Base-by-base conservation (phyloP, 2,329 filamentous ascomycete species). In the Trichoderma arundinaceum region DNA sequence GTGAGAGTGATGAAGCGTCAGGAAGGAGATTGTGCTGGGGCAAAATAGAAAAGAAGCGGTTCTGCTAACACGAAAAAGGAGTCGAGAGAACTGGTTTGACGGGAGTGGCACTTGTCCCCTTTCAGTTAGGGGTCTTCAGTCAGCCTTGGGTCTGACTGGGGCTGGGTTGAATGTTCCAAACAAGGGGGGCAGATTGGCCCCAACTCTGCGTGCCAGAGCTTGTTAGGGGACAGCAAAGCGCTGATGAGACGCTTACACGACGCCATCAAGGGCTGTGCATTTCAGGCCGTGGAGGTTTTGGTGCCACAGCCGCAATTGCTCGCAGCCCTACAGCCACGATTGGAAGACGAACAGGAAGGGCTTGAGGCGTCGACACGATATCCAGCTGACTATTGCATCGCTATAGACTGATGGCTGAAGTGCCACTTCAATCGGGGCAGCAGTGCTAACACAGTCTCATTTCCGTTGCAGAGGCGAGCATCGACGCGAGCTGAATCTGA, bases 11-110 rank as follows among this genome's bases (percentile, higher is more conserved):
- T 38, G 51, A 38, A 38, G 39, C 38, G 22, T 41, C 17, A 58
- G 39, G 48, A 58, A 19, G 44, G 49, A 44, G 52, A 43, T 63
- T 44, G 57, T 49, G 52, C 61, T 38, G 52, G 51, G 41, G 33
- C 61, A 64, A 52, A 58, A 63, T 39, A 60, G 17, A 51, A 56
- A 49, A 49, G 39, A 43, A 49, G 61, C 39, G 61, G 61, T 49
- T 57, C 44, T 57, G 59, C 33, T 48, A 52, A 64, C 65, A 63
- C 57, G 65, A 58, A 66, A 66, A 66, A 66, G 59, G 64, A 66
- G 64, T 65, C 56, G 61, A 64, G 44, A 43, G 53, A 35, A 49
- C 43, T 43, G 35, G 44, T 56, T 57, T 65, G 62, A 44, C 17
- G 48, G 43, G 59, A 63, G 57, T 22, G 48, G 41, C 57, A 52